These are phyloP conservation scores for Ambrosia trifida DNA, from an alignment of 129 eudicot species.

Conservation along the genomic window DNA sequence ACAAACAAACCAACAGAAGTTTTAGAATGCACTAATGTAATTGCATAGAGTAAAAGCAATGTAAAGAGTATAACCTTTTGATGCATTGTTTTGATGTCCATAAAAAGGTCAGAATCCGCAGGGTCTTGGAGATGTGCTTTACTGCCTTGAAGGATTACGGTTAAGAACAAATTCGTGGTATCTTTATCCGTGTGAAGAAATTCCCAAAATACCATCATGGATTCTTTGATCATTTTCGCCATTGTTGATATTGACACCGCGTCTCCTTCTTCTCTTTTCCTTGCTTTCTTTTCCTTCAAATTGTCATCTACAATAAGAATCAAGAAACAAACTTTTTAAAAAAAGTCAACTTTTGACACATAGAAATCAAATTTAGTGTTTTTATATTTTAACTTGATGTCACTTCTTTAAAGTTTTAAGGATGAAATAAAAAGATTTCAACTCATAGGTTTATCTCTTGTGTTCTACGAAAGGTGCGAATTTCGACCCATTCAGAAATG, in stretches of 20 bases:
- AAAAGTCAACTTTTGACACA: conserved; percentile 12
- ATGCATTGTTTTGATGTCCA: conserved; percentile 49
- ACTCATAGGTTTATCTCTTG: background rate
- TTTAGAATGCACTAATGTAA: background rate
- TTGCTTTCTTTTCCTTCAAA: conserved; percentile 53
- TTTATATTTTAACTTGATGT: background rate
- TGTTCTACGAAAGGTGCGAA: background rate
- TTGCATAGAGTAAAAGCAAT: conserved; percentile 4
- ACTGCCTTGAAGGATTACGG: conserved; percentile 43
- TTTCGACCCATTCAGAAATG: background rate
- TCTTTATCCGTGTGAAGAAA: conserved; percentile 69
- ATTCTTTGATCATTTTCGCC: conserved; percentile 52
- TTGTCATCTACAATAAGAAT: conserved; percentile 53
- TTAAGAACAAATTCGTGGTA: conserved; percentile 32
- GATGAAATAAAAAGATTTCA: background rate
- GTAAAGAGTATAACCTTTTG: conserved; percentile 55
- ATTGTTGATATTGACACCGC: conserved; percentile 57
- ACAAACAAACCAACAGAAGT: background rate
- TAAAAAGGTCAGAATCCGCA: conserved; percentile 51
- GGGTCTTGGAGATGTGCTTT: conserved; percentile 46
- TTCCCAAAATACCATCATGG: conserved; percentile 71
- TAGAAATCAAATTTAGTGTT: background rate
- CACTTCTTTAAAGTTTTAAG: background rate
- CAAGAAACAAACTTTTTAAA: background rate
- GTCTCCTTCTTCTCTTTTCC: conserved; percentile 40